Percentiles rank a stretch among this genome's conserved stretches.
phyloP scores from a whole-genome alignment of 352 stramenopile genomes.

The Phytophthora constricta region DNA sequence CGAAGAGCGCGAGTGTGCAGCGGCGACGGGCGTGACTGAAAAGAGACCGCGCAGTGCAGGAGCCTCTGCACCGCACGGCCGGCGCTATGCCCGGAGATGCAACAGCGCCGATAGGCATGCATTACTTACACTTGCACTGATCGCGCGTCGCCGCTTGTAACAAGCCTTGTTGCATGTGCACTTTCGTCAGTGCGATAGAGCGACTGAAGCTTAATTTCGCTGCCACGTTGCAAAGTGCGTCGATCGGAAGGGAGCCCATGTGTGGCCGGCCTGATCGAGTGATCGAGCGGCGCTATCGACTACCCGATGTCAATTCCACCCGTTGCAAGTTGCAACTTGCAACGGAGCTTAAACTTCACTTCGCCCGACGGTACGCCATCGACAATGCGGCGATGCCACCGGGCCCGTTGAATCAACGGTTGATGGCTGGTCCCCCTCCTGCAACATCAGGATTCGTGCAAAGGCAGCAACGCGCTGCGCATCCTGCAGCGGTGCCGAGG shows the following conservation, averaged over 20 bases:
- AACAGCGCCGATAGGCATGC: constrained; percentile 37
- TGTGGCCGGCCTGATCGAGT: too few relatives aligned
- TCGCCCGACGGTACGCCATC: constrained; percentile 12
- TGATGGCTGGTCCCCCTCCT: constrained; percentile 27
- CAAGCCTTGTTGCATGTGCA: constrained; percentile 10
- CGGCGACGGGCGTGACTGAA: constrained; percentile 8
- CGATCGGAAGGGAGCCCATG: not conserved
- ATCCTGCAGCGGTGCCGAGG: constrained; percentile 17
- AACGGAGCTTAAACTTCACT: too few relatives aligned
- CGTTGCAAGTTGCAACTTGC: too few relatives aligned
- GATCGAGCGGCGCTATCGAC: constrained; percentile 7
- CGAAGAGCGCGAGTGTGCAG: constrained; percentile 8
- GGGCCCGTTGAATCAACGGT: too few relatives aligned
- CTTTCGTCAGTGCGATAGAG: not conserved
- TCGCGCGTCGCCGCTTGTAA: constrained; percentile 20
- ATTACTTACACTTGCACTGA: constrained; percentile 35
- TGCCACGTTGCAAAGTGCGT: not conserved
- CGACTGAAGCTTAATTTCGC: not conserved
- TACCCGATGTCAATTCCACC: constrained; percentile 14
- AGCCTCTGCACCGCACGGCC: constrained; percentile 14
- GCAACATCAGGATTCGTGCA: constrained; percentile 32
- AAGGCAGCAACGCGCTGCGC: constrained; percentile 15
- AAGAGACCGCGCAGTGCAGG: constrained; percentile 17
- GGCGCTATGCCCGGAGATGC: constrained; percentile 33
- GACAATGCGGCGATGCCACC: too few relatives aligned